Base-by-base conservation (phyloP, 768 basidiomycete species). In the Symmetrospora coprosmae region DNA sequence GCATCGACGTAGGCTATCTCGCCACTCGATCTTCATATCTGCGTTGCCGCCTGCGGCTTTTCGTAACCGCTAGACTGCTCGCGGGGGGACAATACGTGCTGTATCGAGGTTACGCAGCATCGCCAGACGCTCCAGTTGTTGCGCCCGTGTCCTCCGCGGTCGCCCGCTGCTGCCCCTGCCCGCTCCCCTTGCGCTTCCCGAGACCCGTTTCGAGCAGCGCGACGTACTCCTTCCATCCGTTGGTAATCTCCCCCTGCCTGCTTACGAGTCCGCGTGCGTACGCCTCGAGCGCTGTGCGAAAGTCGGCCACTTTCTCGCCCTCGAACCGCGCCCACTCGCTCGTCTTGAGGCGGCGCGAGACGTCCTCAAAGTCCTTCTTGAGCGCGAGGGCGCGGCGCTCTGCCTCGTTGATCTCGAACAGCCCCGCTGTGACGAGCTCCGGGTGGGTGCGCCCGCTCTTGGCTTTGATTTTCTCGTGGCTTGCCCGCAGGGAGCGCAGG, bases 321-420 rank as follows among this genome's bases (percentile, higher is more conserved):
- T 99, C 92, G 69, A 97, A 96, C 40, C 92, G 77, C 4, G 81
- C 81, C 64, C 90, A 81, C 73, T 99, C 94, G n/a, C n/a, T n/a
- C 3, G 80, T 74, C 73, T 97, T 97, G 66, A 89, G 82, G 19
- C 94, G 75, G 65, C 84, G 84, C 19, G 88, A 87, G 13, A 84
- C 83, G 21, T 85, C 80, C 41, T 96, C 91, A 69, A 85, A 99
- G 65, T 94, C 92, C 50, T 81, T 80, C 69, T 85, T 87, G 0
- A 85, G 79, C 46, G 92, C 88, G 41, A 86, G 72, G 3, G 85
- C 82, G 19, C 83, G 80, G 50, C 87, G 78, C 72, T 99, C 94
- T 2, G 85, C 91, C 75, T 96, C 90, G 13, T 80, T 82, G 34
- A 96, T 81, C 64, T 87, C 80, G 19, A 78, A 80, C 8, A 91